Conservation (phyloP, 805 yeast species). For the Pichia eremophila region DNA sequence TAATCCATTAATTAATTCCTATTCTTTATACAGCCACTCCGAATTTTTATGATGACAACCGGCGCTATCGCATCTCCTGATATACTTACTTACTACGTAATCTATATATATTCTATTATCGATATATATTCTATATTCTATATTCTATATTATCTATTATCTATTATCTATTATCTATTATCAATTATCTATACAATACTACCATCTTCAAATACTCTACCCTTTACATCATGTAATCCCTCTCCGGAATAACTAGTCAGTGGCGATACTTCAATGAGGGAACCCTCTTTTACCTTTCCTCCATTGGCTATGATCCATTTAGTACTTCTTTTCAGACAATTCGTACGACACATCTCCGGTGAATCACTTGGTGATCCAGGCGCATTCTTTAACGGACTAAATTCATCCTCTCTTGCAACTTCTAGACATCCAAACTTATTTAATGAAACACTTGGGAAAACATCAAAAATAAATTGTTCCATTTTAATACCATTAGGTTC, state of each 20-base stretch:
- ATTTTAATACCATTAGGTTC: constrained; percentile 78
- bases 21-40: no score
- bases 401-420: constrained; percentile 77
- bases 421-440: constrained; percentile 81
- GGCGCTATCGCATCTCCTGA: no score
- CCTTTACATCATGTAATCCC: constrained; percentile 32
- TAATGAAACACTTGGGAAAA: constrained; percentile 70
- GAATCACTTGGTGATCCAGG: constrained; percentile 75
- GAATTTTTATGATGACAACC: no score
- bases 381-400: constrained; percentile 90
- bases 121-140: no score
- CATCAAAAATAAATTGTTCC: constrained; percentile 96
- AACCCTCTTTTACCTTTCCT: constrained; percentile 41
- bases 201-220: background rate
- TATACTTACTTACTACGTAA: no score
- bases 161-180: no score
- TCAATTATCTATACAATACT: background rate
- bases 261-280: constrained; percentile 69
- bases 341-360: constrained; percentile 68
- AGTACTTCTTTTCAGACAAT: constrained; percentile 58
- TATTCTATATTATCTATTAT: no score
- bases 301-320: constrained; percentile 68
- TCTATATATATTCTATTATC: no score
- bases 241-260: constrained; percentile 69
- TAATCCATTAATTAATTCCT: no score